Evolutionary conservation across 2,329 filamentous ascomycete genomes (phyloP), one percentile per base, ranked within the genome.

Genomic region (Macroventuria anomochaeta): DNA sequence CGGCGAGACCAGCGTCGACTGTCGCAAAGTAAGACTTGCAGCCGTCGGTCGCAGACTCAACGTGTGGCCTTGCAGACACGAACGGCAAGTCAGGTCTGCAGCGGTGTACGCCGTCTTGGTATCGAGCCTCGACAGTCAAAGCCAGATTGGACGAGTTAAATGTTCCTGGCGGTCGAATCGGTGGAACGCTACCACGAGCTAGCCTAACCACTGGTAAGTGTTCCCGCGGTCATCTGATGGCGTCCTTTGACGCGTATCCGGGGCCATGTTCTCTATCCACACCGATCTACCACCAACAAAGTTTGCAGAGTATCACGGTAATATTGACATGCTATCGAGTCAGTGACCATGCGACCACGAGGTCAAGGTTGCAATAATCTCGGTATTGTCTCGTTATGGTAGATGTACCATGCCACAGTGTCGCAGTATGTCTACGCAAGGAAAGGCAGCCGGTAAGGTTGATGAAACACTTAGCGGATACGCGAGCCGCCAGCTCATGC

Each of bases 401-500:
- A 34, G 8, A 15, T 38, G 32, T 53, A 29, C 25, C 36, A 38
- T 42, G 25, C 36, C 40, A 38, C n/a, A 33, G 31, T 25, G 21
- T 37, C 26, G 51, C 41, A 28, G 29, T 5, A 26, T 29, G 28
- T 11, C 21, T 41, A 43, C 53, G 36, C 42, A 55, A 51, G 53
- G 53, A 38, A 43, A 37, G 36, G 29, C 39, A 44, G 51, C 51
- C 47, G 4, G 46, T 37, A 41, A 44, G 46, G 29, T 31, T 37
- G 34, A 32, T 52, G 53, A 47, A 55, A 55, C 53, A 43, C 25
- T 42, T 34, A 37, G 53, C 33, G 31, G 32, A 31, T 26, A 55
- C 49, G 46, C 43, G 46, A 57, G 51, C 60, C 50, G 42, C 53
- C 53, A 46, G 54, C 53, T 54, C 38, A 62, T 67, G 63, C 61